phyloP scores from a whole-genome alignment of 495 filamentous ascomycete species.

The Pseudevernia furfuracea region DNA sequence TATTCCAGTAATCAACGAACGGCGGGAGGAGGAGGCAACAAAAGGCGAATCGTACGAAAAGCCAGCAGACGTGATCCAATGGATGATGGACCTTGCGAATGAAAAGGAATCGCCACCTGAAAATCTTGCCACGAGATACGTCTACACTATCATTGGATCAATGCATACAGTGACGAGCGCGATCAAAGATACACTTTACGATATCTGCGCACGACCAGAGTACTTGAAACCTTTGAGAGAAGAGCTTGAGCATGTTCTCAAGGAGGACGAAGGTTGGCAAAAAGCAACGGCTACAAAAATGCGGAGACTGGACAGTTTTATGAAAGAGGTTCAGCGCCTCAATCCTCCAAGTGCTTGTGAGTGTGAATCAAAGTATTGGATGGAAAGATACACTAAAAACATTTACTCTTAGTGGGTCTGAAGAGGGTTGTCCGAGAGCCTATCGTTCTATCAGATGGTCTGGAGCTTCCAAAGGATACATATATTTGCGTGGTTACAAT shows the following conservation, averaged over 20 bases:
- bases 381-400: neutral
- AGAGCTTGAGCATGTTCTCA: slow-evolving; percentile 41
- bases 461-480: slow-evolving; percentile 21
- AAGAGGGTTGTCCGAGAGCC: slow-evolving; percentile 15
- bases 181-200: slow-evolving; percentile 29
- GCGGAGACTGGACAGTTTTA: slow-evolving; percentile 40
- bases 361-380: slow-evolving; percentile 19
- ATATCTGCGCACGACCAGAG: slow-evolving; percentile 43
- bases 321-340: slow-evolving; percentile 41
- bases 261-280: slow-evolving; percentile 34
- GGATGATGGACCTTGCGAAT: slow-evolving; percentile 27
- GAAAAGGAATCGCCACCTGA: slow-evolving; percentile 10
- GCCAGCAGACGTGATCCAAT: slow-evolving; percentile 30
- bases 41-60: slow-evolving; percentile 19
- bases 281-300: slow-evolving; percentile 34
- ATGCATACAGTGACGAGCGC: slow-evolving; percentile 27
- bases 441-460: slow-evolving; percentile 25
- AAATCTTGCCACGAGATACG: slow-evolving; percentile 20
- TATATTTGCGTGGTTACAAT: slow-evolving; percentile 15
- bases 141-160: slow-evolving; percentile 30
- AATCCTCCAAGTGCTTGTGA: slow-evolving; percentile 33
- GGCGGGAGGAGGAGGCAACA: slow-evolving; percentile 17
- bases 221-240: slow-evolving; percentile 42
- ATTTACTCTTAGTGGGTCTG: slow-evolving; percentile 4
- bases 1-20: neutral